These are phyloP conservation scores for Sporothrix sp. DNA, from an alignment of 2,329 filamentous ascomycete species.

Conservation along the genomic window DNA sequence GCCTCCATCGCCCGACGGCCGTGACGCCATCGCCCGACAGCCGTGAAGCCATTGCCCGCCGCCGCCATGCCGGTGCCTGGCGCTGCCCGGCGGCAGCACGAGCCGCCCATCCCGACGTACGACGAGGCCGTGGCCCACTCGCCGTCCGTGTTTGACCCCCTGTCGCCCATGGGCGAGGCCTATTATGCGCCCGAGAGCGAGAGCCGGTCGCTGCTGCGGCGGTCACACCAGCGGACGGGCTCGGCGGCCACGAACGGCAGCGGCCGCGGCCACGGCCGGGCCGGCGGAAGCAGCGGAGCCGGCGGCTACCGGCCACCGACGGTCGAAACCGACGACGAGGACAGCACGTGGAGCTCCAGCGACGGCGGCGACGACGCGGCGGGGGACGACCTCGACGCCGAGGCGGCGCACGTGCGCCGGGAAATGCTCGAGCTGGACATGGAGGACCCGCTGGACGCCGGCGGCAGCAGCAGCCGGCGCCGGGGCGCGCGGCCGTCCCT, in stretches of 20 bases:
- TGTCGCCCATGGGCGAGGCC: conserved; percentile 50
- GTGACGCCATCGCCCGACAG: no score
- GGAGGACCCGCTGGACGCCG: conserved; percentile 48
- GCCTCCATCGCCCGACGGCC: no score
- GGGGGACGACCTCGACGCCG: conserved; percentile 33
- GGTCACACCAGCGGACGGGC: conserved; percentile 35
- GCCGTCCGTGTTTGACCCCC: conserved; percentile 31
- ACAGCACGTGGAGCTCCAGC: conserved; percentile 40
- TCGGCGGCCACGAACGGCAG: conserved; percentile 24
- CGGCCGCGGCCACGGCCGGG: conserved; percentile 20
- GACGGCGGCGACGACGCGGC: conserved; percentile 29
- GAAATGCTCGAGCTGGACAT: conserved; percentile 88
- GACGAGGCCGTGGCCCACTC: conserved; percentile 60
- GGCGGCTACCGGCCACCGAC: conserved; percentile 68
- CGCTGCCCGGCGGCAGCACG: not conserved
- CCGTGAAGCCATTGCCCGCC: no score
- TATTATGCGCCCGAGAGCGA: conserved; percentile 61
- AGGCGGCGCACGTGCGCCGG: conserved; percentile 59
- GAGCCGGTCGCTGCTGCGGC: conserved; percentile 60
- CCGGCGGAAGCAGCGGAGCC: conserved; percentile 36
- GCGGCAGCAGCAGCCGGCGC: conserved; percentile 17
- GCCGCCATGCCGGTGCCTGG: not conserved
- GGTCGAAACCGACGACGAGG: conserved; percentile 67
- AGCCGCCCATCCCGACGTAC: conserved; percentile 70
- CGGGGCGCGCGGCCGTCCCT: conserved; percentile 30